Conservation (phyloP, 108 stramenopile species). For the Nitzschia sp. region DNA sequence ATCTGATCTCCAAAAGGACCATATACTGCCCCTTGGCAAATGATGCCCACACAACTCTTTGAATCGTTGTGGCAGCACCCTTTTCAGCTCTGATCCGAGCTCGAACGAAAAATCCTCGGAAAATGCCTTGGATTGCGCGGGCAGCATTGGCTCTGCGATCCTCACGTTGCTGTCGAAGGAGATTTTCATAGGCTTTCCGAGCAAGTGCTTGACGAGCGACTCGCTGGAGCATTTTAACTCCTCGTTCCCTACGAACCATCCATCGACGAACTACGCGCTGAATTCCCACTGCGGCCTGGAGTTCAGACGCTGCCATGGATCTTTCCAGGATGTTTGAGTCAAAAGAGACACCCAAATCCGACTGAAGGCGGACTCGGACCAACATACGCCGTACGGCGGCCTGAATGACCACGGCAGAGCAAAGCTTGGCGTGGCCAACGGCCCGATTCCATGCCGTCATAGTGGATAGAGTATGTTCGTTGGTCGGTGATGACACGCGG, state of each 20-base stretch:
- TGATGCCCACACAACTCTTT: not conserved
- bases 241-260: constrained; percentile 2
- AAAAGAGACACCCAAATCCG: not conserved
- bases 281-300: constrained; percentile 5
- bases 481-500: constrained; percentile 5
- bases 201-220: constrained; percentile 5
- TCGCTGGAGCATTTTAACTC: constrained; percentile 7
- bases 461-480: not conserved
- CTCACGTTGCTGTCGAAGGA: too few relatives aligned
- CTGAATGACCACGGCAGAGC: constrained; percentile 27
- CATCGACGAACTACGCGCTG: constrained; percentile 8
- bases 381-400: constrained; percentile 17
- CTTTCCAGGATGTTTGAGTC: not conserved
- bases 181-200: not conserved
- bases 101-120: not conserved
- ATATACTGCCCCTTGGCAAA: not conserved
- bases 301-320: not conserved
- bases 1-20: not conserved
- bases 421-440: not conserved
- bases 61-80: not conserved
- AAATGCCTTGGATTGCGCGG: too few relatives aligned
- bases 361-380: not conserved
- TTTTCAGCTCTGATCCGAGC: not conserved
- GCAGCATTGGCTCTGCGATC: not conserved
- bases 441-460: constrained; percentile 18